phyloP scores from a whole-genome alignment of 768 basidiomycete species.

The Termitomyces sp. region DNA sequence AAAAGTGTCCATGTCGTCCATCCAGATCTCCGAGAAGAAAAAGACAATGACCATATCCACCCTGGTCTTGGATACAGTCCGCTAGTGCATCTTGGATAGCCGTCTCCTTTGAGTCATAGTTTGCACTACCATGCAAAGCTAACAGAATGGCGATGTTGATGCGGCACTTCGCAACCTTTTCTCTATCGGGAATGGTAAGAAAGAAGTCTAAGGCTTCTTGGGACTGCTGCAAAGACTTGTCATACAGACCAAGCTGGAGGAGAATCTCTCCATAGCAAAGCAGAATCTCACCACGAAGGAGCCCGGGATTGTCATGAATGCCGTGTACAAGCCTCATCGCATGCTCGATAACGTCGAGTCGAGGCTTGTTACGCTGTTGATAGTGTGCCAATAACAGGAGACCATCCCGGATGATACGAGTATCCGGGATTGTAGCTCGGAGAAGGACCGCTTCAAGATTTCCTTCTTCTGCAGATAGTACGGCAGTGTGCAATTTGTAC shows the following conservation, averaged over 20 bases:
- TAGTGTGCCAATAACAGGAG: conserved; percentile 16
- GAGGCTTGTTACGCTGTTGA: conserved; percentile 16
- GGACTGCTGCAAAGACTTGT: background rate
- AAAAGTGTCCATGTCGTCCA: background rate
- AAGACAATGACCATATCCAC: conserved; percentile 1
- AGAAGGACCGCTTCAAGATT: conserved; percentile 17
- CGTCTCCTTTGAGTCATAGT: background rate
- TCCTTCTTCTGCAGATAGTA: conserved; percentile 9
- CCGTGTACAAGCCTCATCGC: background rate
- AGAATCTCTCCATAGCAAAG: background rate
- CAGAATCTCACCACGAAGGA: background rate
- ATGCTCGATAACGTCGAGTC: conserved; percentile 10
- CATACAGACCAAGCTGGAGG: background rate
- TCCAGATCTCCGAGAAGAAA: background rate
- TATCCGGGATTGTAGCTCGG: background rate
- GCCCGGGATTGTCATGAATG: background rate
- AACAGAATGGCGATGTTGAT: background rate
- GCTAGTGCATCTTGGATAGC: background rate
- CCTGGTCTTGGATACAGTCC: background rate
- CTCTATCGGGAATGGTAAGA: background rate
- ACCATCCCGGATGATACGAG: conserved; percentile 12
- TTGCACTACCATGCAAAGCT: background rate
- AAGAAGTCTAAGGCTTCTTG: background rate
- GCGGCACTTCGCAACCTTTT: conserved; percentile 3
- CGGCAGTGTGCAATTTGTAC: conserved; percentile 5